Percentiles rank a stretch among this genome's conserved stretches.
Evolutionary conservation across 768 basidiomycete genomes (phyloP).

Genomic region (Pisolithus orientalis): DNA sequence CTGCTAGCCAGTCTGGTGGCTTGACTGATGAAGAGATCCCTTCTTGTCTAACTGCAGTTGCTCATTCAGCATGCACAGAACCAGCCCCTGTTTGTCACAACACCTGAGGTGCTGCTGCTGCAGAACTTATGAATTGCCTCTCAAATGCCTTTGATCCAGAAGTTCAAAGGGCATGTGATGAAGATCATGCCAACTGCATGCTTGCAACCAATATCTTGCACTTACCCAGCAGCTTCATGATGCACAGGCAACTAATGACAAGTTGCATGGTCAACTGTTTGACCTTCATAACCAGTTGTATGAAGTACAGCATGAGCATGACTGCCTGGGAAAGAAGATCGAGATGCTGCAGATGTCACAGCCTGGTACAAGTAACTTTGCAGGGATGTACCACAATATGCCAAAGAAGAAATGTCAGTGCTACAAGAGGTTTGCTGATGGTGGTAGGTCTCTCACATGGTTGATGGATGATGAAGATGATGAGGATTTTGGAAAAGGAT

Average conservation of each 20-base stretch:
- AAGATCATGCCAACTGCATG: constrained; percentile 10
- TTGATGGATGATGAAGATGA: too few species aligned
- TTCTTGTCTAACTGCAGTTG: neutral
- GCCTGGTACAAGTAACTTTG: too few species aligned
- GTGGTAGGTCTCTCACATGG: too few species aligned
- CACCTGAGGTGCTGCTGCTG: constrained; percentile 6
- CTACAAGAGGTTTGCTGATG: too few species aligned
- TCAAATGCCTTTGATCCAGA: constrained; percentile 21
- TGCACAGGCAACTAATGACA: constrained; percentile 10
- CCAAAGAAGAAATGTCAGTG: too few species aligned
- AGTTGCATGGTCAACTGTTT: neutral
- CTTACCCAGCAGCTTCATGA: constrained; percentile 20
- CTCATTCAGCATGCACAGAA: neutral
- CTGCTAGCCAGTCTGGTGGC: neutral
- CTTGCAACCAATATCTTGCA: constrained; percentile 21
- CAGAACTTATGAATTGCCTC: constrained; percentile 16
- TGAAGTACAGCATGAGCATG: constrained; percentile 6
- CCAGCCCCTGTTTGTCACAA: constrained; percentile 4
- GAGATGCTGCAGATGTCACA: constrained; percentile 1
- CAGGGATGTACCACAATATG: too few species aligned
- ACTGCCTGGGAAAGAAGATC: constrained; percentile 12
- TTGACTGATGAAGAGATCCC: neutral
- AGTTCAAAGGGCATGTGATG: constrained; percentile 16
- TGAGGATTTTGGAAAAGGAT: too few species aligned
- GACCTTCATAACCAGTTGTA: constrained; percentile 12